Evolutionary conservation across 129 eudicot genomes (phyloP), one percentile per base, ranked within the genome.

Genomic region (Cynara cardunculus): DNA sequence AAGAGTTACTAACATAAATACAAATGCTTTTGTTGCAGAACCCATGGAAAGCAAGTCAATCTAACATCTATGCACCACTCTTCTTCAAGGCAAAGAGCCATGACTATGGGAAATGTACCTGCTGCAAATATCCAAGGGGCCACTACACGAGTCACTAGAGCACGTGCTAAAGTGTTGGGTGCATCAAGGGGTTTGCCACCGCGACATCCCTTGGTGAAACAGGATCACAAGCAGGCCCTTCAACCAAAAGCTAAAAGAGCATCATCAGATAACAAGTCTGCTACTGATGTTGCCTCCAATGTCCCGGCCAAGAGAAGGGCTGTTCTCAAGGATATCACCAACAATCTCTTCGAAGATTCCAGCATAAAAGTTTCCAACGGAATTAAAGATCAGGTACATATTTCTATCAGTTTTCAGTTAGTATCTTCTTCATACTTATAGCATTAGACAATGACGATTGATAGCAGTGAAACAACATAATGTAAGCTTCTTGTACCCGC

Each of bases 301-400:
- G 81, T 71, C 53, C 97, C 85, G 83, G 64, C 49, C 25, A 95
- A 89, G 93, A 92, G 83, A 90, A 87, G 93, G 76, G 90, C 91
- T 9, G 91, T 87, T 72, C 93, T 95, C 44, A 77, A 84, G 78
- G 98, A 96, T 83, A 87, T 89, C 68, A 89, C 95, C 46, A 92
- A 96, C 78, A 72, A 86, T 2, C 62, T 46, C 24, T 73, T 80
- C 76, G 73, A 72, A 21, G 73, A 74, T 35, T 74, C 86, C 41
- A 65, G 78, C 46, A 3, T 64, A 75, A 84, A 81, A 16, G 71
- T 80, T 83, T 21, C 27, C 46, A 70, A 79, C 64, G 90, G 80
- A 72, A 39, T 26, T 76, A 86, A 74, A 82, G 27, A 22, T 37
- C 91, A 82, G 97, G 97, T 87, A 80, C 9, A 59, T 61, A 59